Evolutionary conservation across 768 basidiomycete species (phyloP).

Genomic region (Ramaria rubella): DNA sequence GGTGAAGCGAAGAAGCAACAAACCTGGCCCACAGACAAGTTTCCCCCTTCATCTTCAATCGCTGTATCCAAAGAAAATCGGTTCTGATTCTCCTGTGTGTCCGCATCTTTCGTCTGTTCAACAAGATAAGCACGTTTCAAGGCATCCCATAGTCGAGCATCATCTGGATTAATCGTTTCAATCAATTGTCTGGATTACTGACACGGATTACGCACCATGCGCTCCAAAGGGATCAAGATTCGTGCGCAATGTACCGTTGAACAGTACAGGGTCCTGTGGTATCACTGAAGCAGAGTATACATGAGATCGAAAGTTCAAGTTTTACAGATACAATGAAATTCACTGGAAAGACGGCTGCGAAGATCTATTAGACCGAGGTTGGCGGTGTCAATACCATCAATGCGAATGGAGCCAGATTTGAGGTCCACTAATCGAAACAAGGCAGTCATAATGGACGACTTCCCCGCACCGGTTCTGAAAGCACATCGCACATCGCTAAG

Average conservation of each 20-base stretch:
- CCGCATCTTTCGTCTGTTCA: slow-evolving; percentile 35
- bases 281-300: slow-evolving; percentile 39
- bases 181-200: neutral
- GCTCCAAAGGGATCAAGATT: slow-evolving; percentile 88
- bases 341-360: slow-evolving; percentile 52
- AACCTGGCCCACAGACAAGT: slow-evolving; percentile 70
- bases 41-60: slow-evolving; percentile 82
- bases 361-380: slow-evolving; percentile 72
- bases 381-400: slow-evolving; percentile 83
- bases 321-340: neutral
- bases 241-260: slow-evolving; percentile 74
- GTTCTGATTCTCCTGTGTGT: slow-evolving; percentile 22
- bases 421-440: slow-evolving; percentile 80
- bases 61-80: slow-evolving; percentile 78
- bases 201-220: slow-evolving; percentile 25
- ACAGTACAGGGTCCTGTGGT: slow-evolving; percentile 71
- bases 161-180: slow-evolving; percentile 35
- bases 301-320: neutral
- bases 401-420: slow-evolving; percentile 58
- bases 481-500: slow-evolving; percentile 1
- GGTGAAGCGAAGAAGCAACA: slow-evolving; percentile 9
- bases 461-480: slow-evolving; percentile 70
- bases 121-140: slow-evolving; percentile 79
- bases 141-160: slow-evolving; percentile 82
- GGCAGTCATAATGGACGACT: slow-evolving; percentile 85